phyloP scores from a whole-genome alignment of 1,139 yeast genomes.

The Geotrichum reessii region DNA sequence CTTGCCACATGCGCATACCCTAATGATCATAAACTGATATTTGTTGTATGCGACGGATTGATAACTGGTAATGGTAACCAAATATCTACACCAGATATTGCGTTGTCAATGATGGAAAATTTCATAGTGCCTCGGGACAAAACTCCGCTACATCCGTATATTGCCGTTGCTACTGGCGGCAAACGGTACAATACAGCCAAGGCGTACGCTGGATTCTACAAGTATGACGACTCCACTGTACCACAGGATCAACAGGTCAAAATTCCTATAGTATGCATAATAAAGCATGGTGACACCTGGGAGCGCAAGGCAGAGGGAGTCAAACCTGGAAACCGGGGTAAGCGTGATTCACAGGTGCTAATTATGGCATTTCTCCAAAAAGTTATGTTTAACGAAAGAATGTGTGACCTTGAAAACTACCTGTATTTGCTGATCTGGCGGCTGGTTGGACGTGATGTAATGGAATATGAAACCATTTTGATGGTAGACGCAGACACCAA shows the following conservation, averaged over 20 bases:
- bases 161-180: slow-evolving; percentile 33
- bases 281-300: slow-evolving; percentile 32
- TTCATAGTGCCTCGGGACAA: slow-evolving; percentile 27
- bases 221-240: slow-evolving; percentile 42
- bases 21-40: slow-evolving; percentile 28
- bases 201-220: slow-evolving; percentile 34
- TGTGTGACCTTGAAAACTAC: slow-evolving; percentile 36
- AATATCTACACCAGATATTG: slow-evolving; percentile 33
- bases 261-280: slow-evolving; percentile 34
- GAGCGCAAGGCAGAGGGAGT: slow-evolving; percentile 40
- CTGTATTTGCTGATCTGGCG: slow-evolving; percentile 32
- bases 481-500: slow-evolving; percentile 40
- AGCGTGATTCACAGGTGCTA: slow-evolving; percentile 37
- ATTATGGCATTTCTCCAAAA: slow-evolving; percentile 36
- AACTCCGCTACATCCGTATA: slow-evolving; percentile 28
- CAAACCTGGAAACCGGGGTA: slow-evolving; percentile 37
- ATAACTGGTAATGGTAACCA: slow-evolving; percentile 30
- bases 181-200: slow-evolving; percentile 32
- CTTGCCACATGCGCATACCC: slow-evolving; percentile 32
- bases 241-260: slow-evolving; percentile 49
- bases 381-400: slow-evolving; percentile 37
- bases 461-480: slow-evolving; percentile 32
- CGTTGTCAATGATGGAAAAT: slow-evolving; percentile 57
- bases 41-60: slow-evolving; percentile 35
- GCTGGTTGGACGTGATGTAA: slow-evolving; percentile 32